These are phyloP conservation scores for Ambrosiella xylebori DNA, from an alignment of 2,329 filamentous ascomycete species.

Conservation along the genomic window DNA sequence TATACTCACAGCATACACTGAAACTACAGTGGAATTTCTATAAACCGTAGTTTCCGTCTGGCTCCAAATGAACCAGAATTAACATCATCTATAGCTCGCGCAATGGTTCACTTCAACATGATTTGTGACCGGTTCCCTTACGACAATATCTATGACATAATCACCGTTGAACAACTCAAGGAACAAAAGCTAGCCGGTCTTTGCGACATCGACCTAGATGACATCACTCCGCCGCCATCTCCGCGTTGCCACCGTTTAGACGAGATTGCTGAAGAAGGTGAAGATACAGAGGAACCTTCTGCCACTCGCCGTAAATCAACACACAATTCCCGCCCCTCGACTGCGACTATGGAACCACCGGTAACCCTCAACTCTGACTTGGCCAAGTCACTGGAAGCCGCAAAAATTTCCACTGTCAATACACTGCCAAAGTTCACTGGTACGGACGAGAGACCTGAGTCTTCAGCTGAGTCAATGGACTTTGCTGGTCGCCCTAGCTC, in stretches of 20 bases:
- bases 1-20: neutral
- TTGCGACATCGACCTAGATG: slow-evolving; percentile 76
- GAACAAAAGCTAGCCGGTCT: slow-evolving; percentile 77
- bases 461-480: slow-evolving; percentile 27
- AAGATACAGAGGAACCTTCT: slow-evolving; percentile 34
- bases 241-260: slow-evolving; percentile 64
- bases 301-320: slow-evolving; percentile 41
- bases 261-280: slow-evolving; percentile 87
- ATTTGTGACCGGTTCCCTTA: slow-evolving; percentile 64
- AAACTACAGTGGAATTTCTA: neutral
- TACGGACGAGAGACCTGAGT: slow-evolving; percentile 25
- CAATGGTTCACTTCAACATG: slow-evolving; percentile 53
- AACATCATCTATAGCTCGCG: slow-evolving; percentile 48
- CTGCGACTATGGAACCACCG: slow-evolving; percentile 18
- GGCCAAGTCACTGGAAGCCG: slow-evolving; percentile 31
- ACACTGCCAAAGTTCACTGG: slow-evolving; percentile 37
- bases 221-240: slow-evolving; percentile 51
- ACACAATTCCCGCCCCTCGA: slow-evolving; percentile 17
- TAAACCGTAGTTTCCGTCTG: neutral
- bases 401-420: slow-evolving; percentile 31
- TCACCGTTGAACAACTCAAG: slow-evolving; percentile 58
- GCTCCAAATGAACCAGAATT: too few species aligned
- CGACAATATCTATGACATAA: slow-evolving; percentile 68
- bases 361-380: slow-evolving; percentile 36
- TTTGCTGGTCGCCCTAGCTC: slow-evolving; percentile 29